Percentiles rank a stretch among this genome's conserved stretches.
Conservation (phyloP, 2,329 filamentous ascomycete genomes). For the Phaeophleospora eucalypticola region DNA sequence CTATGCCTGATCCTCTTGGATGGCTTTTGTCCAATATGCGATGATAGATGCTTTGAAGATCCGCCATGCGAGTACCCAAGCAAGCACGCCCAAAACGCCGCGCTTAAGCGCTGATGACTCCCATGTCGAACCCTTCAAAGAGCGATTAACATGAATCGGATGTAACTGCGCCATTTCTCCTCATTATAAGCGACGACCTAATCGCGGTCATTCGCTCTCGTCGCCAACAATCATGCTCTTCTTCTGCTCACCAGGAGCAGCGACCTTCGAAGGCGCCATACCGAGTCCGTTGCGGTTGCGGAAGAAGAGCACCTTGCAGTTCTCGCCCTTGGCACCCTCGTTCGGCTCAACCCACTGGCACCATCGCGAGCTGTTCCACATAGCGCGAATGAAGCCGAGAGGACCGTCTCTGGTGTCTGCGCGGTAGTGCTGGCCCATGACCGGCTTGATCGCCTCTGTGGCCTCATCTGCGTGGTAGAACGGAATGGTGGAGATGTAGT, state of each 20-base stretch:
- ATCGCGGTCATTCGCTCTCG: constrained; percentile 11
- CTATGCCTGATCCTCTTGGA: constrained; percentile 1
- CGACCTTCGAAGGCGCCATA: constrained; percentile 45
- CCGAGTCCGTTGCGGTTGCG: constrained; percentile 89
- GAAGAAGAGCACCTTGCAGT: constrained; percentile 87
- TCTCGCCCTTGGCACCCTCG: constrained; percentile 72
- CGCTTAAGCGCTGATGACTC: constrained; percentile 14
- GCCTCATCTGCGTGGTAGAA: constrained; percentile 97
- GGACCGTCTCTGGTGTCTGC: constrained; percentile 72
- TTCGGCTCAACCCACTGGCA: constrained; percentile 98
- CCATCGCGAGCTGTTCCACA: constrained; percentile 76
- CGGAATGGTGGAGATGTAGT: constrained; percentile 93
- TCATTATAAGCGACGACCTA: constrained; percentile 1
- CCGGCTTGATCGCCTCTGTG: constrained; percentile 83
- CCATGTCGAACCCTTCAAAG: constrained; percentile 7
- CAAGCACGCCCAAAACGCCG: constrained; percentile 14
- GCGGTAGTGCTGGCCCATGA: constrained; percentile 97
- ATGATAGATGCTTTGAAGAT: not conserved
- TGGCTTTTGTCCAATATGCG: constrained; percentile 1
- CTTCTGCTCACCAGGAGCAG: constrained; percentile 5
- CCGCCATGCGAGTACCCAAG: not conserved
- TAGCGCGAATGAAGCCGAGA: constrained; percentile 74
- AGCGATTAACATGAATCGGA: constrained; percentile 17
- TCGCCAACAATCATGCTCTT: constrained; percentile 19
- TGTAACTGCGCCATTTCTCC: constrained; percentile 5